phyloP scores from a whole-genome alignment of 2,329 filamentous ascomycete species.

The Sphaerulina musiva region DNA sequence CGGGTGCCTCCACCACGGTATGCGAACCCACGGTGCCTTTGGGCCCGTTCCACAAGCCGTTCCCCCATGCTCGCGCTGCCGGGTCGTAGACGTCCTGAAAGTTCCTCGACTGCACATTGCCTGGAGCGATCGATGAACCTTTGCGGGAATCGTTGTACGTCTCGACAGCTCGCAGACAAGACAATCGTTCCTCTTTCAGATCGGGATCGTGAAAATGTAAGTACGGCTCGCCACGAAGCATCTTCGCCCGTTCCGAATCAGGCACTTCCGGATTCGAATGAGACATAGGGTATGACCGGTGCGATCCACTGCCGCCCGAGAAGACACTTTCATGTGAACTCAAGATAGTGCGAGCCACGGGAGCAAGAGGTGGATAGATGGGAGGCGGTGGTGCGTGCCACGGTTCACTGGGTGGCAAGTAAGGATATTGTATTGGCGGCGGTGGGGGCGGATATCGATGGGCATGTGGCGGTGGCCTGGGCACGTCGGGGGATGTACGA shows the following conservation, averaged over 20 bases:
- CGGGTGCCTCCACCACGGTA: slow-evolving; percentile 77
- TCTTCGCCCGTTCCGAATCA: slow-evolving; percentile 72
- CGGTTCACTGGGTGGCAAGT: slow-evolving; percentile 9
- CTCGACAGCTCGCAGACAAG: slow-evolving; percentile 74
- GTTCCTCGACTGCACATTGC: slow-evolving; percentile 60
- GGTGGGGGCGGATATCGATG: slow-evolving; percentile 17
- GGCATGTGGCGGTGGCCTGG: slow-evolving; percentile 11
- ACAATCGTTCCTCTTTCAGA: slow-evolving; percentile 74
- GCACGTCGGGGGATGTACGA: slow-evolving; percentile 4
- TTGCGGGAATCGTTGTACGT: slow-evolving; percentile 62
- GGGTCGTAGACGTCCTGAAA: slow-evolving; percentile 68
- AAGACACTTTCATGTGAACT: slow-evolving; percentile 24
- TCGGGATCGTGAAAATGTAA: slow-evolving; percentile 66
- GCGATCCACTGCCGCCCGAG: slow-evolving; percentile 36
- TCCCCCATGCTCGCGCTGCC: slow-evolving; percentile 38
- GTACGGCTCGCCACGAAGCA: slow-evolving; percentile 75
- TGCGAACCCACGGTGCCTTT: slow-evolving; percentile 63
- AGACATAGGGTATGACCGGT: slow-evolving; percentile 18
- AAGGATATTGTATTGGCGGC: slow-evolving; percentile 8
- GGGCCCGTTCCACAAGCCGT: slow-evolving; percentile 17
- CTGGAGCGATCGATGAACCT: slow-evolving; percentile 46
- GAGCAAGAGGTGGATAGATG: slow-evolving; percentile 12
- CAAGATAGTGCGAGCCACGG: slow-evolving; percentile 11
- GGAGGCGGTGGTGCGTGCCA: slow-evolving; percentile 3
- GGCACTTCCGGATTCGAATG: slow-evolving; percentile 1